Conservation (phyloP, 164 flowering plant genomes). For the Aristolochia californica region DNA sequence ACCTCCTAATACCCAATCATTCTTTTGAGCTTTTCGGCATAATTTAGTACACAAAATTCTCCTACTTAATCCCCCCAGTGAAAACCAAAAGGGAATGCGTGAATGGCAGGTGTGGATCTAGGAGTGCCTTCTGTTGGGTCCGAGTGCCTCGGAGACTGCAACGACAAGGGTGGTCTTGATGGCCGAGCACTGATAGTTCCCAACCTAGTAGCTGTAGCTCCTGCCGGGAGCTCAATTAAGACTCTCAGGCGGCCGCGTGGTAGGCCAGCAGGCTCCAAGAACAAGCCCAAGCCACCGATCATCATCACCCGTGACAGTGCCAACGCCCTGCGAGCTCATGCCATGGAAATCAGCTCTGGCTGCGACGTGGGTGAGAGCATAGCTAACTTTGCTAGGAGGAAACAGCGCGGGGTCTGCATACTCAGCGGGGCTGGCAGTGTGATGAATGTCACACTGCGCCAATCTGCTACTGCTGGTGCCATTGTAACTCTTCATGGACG, state of each 20-base stretch:
- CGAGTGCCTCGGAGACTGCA: no score
- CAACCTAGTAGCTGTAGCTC: conserved; percentile 13
- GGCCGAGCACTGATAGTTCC: conserved; percentile 16
- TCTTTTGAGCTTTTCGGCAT: conserved; percentile 18
- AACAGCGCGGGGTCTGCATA: conserved; percentile 57
- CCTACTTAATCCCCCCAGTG: conserved; percentile 26
- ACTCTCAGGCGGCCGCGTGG: conserved; percentile 58
- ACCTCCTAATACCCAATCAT: conserved; percentile 51
- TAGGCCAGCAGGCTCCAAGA: conserved; percentile 79
- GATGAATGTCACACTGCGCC: conserved; percentile 64
- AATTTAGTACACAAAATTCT: conserved; percentile 11
- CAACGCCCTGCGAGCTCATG: conserved; percentile 70
- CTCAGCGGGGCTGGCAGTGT: conserved; percentile 70
- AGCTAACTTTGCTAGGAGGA: conserved; percentile 53
- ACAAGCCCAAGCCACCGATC: conserved; percentile 84
- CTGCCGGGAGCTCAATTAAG: no score
- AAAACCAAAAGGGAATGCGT: conserved; percentile 6
- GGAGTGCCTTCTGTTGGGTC: conserved; percentile 16
- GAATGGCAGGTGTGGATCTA: conserved; percentile 44
- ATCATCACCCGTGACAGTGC: conserved; percentile 72
- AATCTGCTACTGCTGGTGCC: conserved; percentile 54
- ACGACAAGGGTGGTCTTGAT: conserved; percentile 16
- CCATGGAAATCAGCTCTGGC: conserved; percentile 78
- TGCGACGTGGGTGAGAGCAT: conserved; percentile 64
- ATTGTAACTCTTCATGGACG: conserved; percentile 79